Evolutionary conservation across 2,329 filamentous ascomycete species (phyloP).

Genomic region (Fusarium staphyleae): DNA sequence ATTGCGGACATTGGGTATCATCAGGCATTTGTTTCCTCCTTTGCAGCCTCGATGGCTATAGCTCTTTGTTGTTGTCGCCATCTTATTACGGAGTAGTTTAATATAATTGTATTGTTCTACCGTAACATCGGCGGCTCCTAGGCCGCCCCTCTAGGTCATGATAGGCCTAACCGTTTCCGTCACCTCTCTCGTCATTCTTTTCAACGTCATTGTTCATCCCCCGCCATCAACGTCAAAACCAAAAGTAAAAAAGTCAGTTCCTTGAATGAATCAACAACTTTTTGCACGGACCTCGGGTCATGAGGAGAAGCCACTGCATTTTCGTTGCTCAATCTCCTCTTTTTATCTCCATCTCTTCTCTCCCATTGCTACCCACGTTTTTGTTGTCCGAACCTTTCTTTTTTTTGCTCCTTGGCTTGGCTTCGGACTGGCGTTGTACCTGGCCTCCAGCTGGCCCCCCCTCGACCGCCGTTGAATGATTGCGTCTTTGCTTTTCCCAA

Average conservation of each 20-base stretch:
- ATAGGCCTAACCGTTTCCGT: not conserved
- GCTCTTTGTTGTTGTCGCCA: not conserved
- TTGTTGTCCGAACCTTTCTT: not conserved
- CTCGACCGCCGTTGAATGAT: constrained; percentile 9
- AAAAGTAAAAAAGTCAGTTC: constrained; percentile 1
- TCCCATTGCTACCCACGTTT: not conserved
- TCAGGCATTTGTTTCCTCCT: not conserved
- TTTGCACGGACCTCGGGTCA: constrained; percentile 17
- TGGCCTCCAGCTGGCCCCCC: not conserved
- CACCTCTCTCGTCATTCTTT: constrained; percentile 21
- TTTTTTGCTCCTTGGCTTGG: not conserved
- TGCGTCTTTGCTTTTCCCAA: constrained; percentile 33
- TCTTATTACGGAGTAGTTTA: too few species aligned
- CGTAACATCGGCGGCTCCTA: constrained; percentile 22
- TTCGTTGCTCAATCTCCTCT: not conserved
- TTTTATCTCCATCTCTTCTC: not conserved
- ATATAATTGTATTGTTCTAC: not conserved
- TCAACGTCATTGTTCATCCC: constrained; percentile 27
- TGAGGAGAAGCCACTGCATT: not conserved
- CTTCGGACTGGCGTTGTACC: constrained; percentile 1
- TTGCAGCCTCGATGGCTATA: not conserved
- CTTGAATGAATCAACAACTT: not conserved
- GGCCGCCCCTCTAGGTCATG: constrained; percentile 12
- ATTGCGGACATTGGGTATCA: not conserved
- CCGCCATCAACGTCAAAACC: constrained; percentile 2